Evolutionary conservation across 1,284 basidiomycete species (phyloP).

Genomic region (Pterulicium gracile): DNA sequence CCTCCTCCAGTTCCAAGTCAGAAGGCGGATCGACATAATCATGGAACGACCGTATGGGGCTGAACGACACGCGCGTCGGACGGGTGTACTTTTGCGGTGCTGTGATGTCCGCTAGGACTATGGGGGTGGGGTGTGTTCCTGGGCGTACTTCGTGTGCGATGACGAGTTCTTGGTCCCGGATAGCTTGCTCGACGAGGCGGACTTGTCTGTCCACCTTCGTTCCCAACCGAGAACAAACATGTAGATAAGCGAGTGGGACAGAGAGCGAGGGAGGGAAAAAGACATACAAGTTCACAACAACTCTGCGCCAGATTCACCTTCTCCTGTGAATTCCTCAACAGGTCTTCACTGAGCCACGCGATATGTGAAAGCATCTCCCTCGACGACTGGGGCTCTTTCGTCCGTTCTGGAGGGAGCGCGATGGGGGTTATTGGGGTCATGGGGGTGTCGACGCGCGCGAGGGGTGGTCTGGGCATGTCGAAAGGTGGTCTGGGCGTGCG

Average conservation of each 20-base stretch:
- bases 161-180: slow-evolving; percentile 58
- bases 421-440: slow-evolving; percentile 8
- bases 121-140: slow-evolving; percentile 40
- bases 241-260: slow-evolving; percentile 4
- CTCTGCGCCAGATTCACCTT: slow-evolving; percentile 65
- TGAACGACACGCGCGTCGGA: background rate
- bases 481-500: background rate
- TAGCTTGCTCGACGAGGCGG: slow-evolving; percentile 61
- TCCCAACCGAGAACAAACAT: slow-evolving; percentile 5
- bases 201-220: slow-evolving; percentile 64
- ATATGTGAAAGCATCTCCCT: slow-evolving; percentile 45
- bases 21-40: no score
- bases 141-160: slow-evolving; percentile 42
- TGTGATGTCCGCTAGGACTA: slow-evolving; percentile 48
- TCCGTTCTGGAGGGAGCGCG: slow-evolving; percentile 14
- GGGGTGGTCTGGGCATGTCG: background rate
- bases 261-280: slow-evolving; percentile 13
- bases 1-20: background rate
- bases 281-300: slow-evolving; percentile 48
- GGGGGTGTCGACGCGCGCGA: slow-evolving; percentile 4
- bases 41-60: background rate
- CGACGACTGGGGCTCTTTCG: slow-evolving; percentile 24
- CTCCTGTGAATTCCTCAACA: slow-evolving; percentile 54
- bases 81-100: slow-evolving; percentile 25
- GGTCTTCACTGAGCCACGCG: slow-evolving; percentile 47